These are phyloP conservation scores for Candida takata DNA, from an alignment of 805 yeast species.

Conservation along the genomic window DNA sequence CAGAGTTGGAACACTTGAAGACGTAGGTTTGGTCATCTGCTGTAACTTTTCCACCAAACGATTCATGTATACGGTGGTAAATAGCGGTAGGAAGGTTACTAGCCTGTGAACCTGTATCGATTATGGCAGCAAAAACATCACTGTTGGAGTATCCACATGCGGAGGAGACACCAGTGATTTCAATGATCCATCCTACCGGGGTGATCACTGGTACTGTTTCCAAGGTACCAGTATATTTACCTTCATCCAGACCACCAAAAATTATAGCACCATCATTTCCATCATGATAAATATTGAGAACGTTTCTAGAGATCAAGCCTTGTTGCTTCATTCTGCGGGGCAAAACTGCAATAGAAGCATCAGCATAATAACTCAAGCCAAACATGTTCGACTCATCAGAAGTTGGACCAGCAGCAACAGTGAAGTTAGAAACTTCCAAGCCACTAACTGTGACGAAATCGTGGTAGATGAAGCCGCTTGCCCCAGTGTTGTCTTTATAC, in stretches of 20 bases:
- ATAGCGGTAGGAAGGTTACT: conserved; percentile 4
- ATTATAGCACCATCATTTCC: conserved; percentile 11
- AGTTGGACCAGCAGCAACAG: conserved; percentile 3
- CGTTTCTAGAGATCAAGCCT: conserved; percentile 7
- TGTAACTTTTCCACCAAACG: conserved; percentile 10
- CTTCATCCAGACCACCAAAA: conserved; percentile 19
- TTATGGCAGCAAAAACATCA: background rate
- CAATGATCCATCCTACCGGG: conserved; percentile 1
- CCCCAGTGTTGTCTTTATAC: conserved; percentile 9
- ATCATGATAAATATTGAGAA: conserved; percentile 7
- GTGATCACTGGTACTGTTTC: conserved; percentile 8
- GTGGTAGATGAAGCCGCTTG: conserved; percentile 3
- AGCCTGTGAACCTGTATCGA: conserved; percentile 19
- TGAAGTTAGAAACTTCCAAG: conserved; percentile 1
- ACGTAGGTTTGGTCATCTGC: conserved; percentile 28
- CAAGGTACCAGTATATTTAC: conserved; percentile 11
- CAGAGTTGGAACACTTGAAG: conserved; percentile 18
- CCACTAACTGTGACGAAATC: conserved; percentile 12
- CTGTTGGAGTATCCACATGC: conserved; percentile 9
- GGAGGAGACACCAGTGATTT: conserved; percentile 10
- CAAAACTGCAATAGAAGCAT: conserved; percentile 1
- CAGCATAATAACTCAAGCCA: conserved; percentile 9
- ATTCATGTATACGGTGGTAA: conserved; percentile 13
- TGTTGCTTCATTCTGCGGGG: conserved; percentile 1
- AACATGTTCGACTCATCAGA: conserved; percentile 5